A percentile compares a stretch with the other conserved stretches of the same genome.
These are phyloP conservation scores for Trichoderma arundinaceum DNA, from an alignment of 2,329 filamentous ascomycete species.

Conservation along the genomic window DNA sequence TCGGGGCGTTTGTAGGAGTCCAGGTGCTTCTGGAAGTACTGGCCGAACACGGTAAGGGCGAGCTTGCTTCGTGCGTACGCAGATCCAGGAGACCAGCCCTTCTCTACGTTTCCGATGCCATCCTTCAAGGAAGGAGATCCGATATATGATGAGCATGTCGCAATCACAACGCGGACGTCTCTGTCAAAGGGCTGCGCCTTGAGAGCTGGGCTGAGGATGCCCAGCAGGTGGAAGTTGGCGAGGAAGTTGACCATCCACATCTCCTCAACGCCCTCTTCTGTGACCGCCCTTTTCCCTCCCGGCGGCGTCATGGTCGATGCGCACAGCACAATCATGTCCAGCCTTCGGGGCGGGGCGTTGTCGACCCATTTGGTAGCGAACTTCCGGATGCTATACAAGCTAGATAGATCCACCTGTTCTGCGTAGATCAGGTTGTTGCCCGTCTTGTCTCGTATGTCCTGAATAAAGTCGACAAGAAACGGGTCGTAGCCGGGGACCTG, in stretches of 20 bases:
- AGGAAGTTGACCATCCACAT: conserved; percentile 97
- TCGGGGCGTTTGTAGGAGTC: conserved; percentile 85
- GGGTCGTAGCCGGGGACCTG: conserved; percentile 80
- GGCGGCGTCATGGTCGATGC: conserved; percentile 77
- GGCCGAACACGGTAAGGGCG: conserved; percentile 86
- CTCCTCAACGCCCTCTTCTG: conserved; percentile 80
- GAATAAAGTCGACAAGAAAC: conserved; percentile 90
- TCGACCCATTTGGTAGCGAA: conserved; percentile 99
- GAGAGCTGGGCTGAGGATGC: conserved; percentile 87
- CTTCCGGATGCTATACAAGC: conserved; percentile 84
- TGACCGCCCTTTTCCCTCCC: conserved; percentile 64
- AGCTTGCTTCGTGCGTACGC: conserved; percentile 73
- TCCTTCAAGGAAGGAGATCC: conserved; percentile 70
- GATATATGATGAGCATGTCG: conserved; percentile 89
- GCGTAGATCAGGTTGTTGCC: conserved; percentile 90
- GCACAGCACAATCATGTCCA: conserved; percentile 91
- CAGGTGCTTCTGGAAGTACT: conserved; percentile 91
- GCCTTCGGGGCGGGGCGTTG: conserved; percentile 82
- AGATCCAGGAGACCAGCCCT: conserved; percentile 60
- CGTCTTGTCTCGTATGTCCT: conserved; percentile 78
- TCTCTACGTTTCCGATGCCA: conserved; percentile 48
- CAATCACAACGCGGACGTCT: conserved; percentile 86
- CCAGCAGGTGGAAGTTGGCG: conserved; percentile 92
- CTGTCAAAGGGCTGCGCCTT: conserved; percentile 91
- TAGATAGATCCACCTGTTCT: conserved; percentile 89